Evolutionary conservation across 345 rosid genomes (phyloP).

Genomic region (Eucalyptus marginata): DNA sequence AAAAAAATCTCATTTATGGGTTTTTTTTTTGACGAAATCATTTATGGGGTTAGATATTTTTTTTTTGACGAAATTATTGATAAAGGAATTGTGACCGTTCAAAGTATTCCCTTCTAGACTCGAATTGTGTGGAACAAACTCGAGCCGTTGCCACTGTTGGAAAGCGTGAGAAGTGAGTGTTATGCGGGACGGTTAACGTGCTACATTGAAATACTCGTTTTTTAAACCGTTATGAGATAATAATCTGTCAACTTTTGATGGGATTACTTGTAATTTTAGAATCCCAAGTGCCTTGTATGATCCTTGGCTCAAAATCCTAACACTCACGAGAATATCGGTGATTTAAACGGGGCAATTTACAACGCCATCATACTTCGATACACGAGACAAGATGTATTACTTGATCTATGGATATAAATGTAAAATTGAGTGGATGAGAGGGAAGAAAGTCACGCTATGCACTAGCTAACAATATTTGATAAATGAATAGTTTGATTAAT

Average conservation of each 20-base stretch:
- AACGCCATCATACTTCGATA: not conserved
- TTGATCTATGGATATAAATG: not conserved
- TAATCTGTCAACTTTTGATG: fast-evolving
- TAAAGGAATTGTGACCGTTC: fast-evolving
- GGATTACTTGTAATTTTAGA: not conserved
- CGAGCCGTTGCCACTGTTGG: not conserved
- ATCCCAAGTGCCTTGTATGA: fast-evolving
- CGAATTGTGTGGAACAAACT: not conserved
- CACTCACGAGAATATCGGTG: not conserved
- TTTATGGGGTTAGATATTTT: not conserved
- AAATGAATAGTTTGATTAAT: not conserved
- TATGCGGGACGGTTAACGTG: not conserved
- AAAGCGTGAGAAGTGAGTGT: not conserved
- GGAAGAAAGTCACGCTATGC: not conserved
- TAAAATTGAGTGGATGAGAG: not conserved
- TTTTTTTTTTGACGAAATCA: not conserved
- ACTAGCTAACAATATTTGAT: not conserved
- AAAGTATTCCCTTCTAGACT: not conserved
- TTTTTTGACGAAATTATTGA: too few relatives aligned
- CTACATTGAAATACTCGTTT: fast-evolving
- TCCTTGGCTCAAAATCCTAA: not conserved
- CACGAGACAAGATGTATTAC: fast-evolving
- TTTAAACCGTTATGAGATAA: fast-evolving
- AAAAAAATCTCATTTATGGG: not conserved
- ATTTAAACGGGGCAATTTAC: not conserved